Conservation (phyloP, 352 stramenopile species). For the Phytophthora quininea region DNA sequence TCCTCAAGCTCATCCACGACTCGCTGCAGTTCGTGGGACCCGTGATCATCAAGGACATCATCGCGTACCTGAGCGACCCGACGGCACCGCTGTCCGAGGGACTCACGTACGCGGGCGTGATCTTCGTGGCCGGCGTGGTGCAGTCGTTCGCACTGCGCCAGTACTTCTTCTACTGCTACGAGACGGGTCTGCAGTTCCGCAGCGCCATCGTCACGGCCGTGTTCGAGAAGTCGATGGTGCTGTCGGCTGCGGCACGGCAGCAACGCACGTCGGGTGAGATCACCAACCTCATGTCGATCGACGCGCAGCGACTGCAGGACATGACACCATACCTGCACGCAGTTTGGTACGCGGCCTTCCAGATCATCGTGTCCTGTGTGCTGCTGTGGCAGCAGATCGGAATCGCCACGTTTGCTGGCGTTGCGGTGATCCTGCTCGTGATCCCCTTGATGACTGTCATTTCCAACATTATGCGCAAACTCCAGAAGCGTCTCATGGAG, state of each 20-base stretch:
- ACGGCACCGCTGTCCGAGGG: constrained; percentile 59
- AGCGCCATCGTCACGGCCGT: constrained; percentile 76
- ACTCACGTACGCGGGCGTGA: constrained; percentile 61
- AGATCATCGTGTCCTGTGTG: constrained; percentile 78
- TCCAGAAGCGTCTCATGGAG: constrained; percentile 89
- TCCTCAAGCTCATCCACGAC: constrained; percentile 86
- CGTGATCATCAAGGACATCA: constrained; percentile 87
- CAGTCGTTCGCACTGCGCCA: constrained; percentile 80
- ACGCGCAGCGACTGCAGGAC: constrained; percentile 96
- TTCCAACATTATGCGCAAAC: constrained; percentile 82
- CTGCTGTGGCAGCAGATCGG: constrained; percentile 82
- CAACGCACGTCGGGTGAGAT: constrained; percentile 93
- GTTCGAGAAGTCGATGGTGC: constrained; percentile 88
- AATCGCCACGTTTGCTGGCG: constrained; percentile 88
- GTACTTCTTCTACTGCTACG: constrained; percentile 90
- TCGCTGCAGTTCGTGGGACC: constrained; percentile 85
- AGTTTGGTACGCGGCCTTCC: constrained; percentile 88
- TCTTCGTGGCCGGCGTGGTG: constrained; percentile 76
- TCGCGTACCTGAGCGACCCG: constrained; percentile 77
- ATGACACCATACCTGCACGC: constrained; percentile 94
- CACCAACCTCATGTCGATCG: constrained; percentile 97
- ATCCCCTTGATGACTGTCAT: constrained; percentile 92
- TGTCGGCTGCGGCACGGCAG: constrained; percentile 73
- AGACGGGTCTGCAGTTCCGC: constrained; percentile 77
- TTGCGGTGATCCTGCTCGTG: constrained; percentile 93